Evolutionary conservation across 345 rosid species (phyloP).

Genomic region (Durio zibethinus): DNA sequence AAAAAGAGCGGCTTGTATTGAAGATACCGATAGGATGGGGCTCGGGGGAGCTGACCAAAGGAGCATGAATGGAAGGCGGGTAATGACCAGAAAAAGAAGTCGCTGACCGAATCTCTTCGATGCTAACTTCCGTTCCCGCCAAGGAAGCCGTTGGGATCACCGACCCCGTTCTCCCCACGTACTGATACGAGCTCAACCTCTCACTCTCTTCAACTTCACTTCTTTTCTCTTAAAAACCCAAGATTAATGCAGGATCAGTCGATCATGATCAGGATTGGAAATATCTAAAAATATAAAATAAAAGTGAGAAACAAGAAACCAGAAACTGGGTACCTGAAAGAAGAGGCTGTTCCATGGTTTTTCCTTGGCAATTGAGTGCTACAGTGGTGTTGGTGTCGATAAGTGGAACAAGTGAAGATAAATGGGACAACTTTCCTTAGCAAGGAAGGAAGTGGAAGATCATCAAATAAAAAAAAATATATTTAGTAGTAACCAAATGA

Average conservation of each 20-base stretch:
- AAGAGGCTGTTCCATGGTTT: slow-evolving; percentile 17
- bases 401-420: neutral
- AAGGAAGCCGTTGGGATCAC: slow-evolving; percentile 56
- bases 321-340: slow-evolving; percentile 10
- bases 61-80: slow-evolving; percentile 73
- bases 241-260: neutral
- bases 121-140: slow-evolving; percentile 77
- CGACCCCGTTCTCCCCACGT: slow-evolving; percentile 67
- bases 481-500: neutral
- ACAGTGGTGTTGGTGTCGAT: neutral
- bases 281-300: neutral
- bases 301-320: neutral
- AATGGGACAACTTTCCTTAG: slow-evolving; percentile 15
- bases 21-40: slow-evolving; percentile 50
- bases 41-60: slow-evolving; percentile 64
- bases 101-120: slow-evolving; percentile 84
- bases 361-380: neutral
- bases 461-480: neutral
- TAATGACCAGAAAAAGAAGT: slow-evolving; percentile 48
- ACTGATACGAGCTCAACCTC: slow-evolving; percentile 71
- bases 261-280: neutral
- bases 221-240: slow-evolving; percentile 32
- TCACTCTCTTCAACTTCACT: slow-evolving; percentile 49
- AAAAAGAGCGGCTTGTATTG: neutral
- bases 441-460: slow-evolving; percentile 20